phyloP scores from a whole-genome alignment of 2,329 filamentous ascomycete species.

The Taxawa tesnikishii region DNA sequence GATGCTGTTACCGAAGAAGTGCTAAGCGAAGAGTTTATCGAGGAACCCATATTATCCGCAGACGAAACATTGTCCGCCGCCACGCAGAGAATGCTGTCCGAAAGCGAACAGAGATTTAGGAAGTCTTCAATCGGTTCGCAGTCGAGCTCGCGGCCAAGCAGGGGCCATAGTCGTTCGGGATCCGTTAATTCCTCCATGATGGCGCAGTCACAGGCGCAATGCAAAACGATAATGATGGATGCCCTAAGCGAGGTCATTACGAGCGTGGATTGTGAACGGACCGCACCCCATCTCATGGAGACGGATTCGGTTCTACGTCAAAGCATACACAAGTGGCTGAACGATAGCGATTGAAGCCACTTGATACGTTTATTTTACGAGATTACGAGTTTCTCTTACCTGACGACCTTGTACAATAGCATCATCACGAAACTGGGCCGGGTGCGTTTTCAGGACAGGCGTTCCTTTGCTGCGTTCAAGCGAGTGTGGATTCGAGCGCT shows the following conservation, averaged over 20 bases:
- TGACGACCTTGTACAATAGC: background rate
- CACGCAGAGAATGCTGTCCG: slow-evolving; percentile 4
- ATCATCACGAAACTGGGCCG: too few species aligned
- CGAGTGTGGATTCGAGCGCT: too few species aligned
- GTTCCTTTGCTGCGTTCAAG: too few species aligned
- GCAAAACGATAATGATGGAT: slow-evolving; percentile 6
- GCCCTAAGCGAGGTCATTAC: slow-evolving; percentile 4
- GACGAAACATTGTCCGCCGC: slow-evolving; percentile 3
- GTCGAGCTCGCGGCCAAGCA: slow-evolving; percentile 4
- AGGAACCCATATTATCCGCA: slow-evolving; percentile 5
- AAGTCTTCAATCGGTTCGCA: slow-evolving; percentile 2
- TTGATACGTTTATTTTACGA: background rate
- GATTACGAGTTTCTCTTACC: background rate
- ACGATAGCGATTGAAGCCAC: background rate
- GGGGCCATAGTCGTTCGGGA: slow-evolving; percentile 1
- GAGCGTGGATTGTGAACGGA: slow-evolving; percentile 4
- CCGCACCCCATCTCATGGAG: background rate
- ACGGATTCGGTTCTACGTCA: slow-evolving; percentile 3
- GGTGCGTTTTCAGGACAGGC: too few species aligned
- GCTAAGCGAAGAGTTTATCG: slow-evolving; percentile 3
- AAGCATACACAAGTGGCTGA: slow-evolving; percentile 7
- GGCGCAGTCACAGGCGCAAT: slow-evolving; percentile 4
- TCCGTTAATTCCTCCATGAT: slow-evolving; percentile 5
- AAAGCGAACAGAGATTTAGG: slow-evolving; percentile 1
- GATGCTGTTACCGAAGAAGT: too few species aligned